A percentile compares a stretch with the other conserved stretches of the same genome.
These are phyloP conservation scores for Lipomyces yamadae DNA, from an alignment of 805 yeast species.

Conservation along the genomic window DNA sequence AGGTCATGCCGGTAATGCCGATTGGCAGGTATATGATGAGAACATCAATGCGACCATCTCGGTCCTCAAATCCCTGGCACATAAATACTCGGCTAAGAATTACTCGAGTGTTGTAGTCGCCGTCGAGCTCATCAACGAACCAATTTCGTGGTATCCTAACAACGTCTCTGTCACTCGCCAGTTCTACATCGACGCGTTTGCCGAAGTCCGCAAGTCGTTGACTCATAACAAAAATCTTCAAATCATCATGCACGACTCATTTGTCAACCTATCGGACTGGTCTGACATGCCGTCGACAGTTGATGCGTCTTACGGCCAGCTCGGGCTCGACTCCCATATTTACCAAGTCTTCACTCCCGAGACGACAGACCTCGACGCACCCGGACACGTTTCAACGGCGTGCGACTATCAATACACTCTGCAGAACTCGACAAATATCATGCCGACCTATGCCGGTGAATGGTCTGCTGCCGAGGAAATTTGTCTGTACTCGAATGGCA, in stretches of 20 bases:
- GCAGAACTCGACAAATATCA: conserved; percentile 11
- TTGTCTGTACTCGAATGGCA: conserved; percentile 48
- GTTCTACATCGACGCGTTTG: conserved; percentile 68
- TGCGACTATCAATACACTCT: conserved; percentile 21
- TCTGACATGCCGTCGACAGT: conserved; percentile 53
- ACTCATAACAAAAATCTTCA: conserved; percentile 51
- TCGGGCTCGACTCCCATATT: conserved; percentile 85
- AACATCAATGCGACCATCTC: conserved; percentile 60
- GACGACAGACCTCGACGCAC: conserved; percentile 40
- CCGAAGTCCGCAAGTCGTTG: conserved; percentile 57
- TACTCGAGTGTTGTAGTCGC: conserved; percentile 79
- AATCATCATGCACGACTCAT: conserved; percentile 83
- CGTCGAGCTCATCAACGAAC: conserved; percentile 86
- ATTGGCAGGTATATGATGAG: conserved; percentile 57
- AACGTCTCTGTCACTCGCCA: conserved; percentile 62
- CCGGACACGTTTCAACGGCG: conserved; percentile 22
- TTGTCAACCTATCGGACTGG: conserved; percentile 66
- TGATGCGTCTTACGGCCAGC: conserved; percentile 56
- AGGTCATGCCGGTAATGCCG: conserved; percentile 69
- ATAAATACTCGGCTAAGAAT: conserved; percentile 64
- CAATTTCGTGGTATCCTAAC: conserved; percentile 55
- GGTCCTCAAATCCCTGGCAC: conserved; percentile 59
- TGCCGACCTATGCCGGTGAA: conserved; percentile 68
- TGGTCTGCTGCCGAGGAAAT: conserved; percentile 74
- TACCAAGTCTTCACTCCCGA: conserved; percentile 78